Conservation (phyloP, 345 rosid species). For the Alliaria petiolata region DNA sequence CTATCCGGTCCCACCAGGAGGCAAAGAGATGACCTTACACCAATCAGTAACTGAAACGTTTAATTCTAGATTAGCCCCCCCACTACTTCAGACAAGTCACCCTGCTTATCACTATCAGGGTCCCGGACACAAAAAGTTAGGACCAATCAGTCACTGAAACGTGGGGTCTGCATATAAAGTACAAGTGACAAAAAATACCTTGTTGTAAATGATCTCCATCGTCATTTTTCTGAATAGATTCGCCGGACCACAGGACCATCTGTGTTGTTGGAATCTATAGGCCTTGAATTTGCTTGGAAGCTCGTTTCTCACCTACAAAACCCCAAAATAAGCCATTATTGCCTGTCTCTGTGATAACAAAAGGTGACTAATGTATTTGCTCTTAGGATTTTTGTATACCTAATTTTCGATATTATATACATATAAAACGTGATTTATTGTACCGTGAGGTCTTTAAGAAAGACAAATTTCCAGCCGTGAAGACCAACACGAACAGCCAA, state of each 20-base stretch:
- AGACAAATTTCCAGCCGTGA: slow-evolving; percentile 42
- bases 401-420: background rate
- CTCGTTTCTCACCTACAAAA: slow-evolving; percentile 63
- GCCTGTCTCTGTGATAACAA: background rate
- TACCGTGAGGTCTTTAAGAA: slow-evolving; percentile 29
- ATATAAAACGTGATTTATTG: background rate
- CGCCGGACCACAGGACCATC: slow-evolving; percentile 96
- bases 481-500: slow-evolving; percentile 69
- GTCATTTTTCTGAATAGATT: slow-evolving; percentile 84
- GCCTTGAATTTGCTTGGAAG: slow-evolving; percentile 90
- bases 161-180: slow-evolving; percentile 1
- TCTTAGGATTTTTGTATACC: background rate
- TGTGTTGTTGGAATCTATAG: slow-evolving; percentile 75
- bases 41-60: slow-evolving; percentile 6
- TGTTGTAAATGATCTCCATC: slow-evolving; percentile 48
- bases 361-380: background rate
- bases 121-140: background rate
- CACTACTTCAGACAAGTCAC: slow-evolving; percentile 12
- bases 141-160: background rate
- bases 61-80: background rate
- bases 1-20: background rate
- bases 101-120: slow-evolving; percentile 4
- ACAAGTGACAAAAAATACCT: slow-evolving; percentile 34
- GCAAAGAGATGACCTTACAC: background rate
- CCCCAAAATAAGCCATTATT: background rate